Base-by-base conservation (phyloP, 164 flowering plant species). In the Taxillus chinensis region DNA sequence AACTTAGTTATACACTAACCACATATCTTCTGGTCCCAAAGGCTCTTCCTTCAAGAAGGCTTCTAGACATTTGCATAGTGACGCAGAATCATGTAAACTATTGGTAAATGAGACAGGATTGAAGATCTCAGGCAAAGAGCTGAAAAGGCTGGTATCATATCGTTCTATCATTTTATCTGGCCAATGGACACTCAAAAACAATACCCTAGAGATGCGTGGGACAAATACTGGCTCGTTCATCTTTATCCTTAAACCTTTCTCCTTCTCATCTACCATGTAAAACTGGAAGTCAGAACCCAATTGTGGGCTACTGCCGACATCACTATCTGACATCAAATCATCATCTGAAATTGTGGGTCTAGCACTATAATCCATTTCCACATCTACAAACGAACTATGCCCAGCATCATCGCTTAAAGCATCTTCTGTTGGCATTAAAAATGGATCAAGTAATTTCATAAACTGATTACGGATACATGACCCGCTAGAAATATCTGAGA, bases 31-130 rank as follows among this genome's bases (percentile, higher is more conserved):
- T 45, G 96, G 98, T 71, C 98, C 97, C 62, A 93, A 80, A 63
- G 97, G 98, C 80, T 93, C 97, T 77, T 93, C 98, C 76, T 80
- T 89, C 63, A 93, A 71, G 71, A 93, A 93, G 54, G 97, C 96
- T 74, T 90, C 95, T 62, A 93, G 89, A 73, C 98, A 93, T 56
- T 77, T 80, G 71, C 85, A 90, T 52, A 93, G 69, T 58, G 98
- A 85, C 59, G 88, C 82, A 45, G 89, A 69, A 57, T 93, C 97
- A 66, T 82, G 96, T 60, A 89, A 79, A 69, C 69, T 81, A 71
- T 71, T 90, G 37, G 75, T 62, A 45, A 78, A 75, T 67, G 79
- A 76, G 38, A 84, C 80, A 45, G 86, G 72, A 74, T 83, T 90
- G 69, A 70, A 88, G 66, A 90, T 73, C 75, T 88, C 95, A 2